Evolutionary conservation across 345 rosid species (phyloP).

Genomic region (Aegle marmelos): DNA sequence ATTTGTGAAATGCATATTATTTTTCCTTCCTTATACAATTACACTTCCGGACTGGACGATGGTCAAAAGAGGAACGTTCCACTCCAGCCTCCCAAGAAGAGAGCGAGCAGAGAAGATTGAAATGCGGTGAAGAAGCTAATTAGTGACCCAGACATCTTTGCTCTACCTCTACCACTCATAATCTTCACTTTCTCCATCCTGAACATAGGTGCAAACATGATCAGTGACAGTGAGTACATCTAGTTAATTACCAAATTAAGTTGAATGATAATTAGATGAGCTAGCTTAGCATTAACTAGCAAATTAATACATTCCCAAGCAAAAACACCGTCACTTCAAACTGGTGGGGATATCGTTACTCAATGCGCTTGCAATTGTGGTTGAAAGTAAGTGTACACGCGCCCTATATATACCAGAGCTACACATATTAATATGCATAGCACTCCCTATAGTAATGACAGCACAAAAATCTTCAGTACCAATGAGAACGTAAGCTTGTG

Average conservation of each 20-base stretch:
- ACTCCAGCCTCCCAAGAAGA: slow-evolving; percentile 43
- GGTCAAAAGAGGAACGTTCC: slow-evolving; percentile 40
- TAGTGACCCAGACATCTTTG: slow-evolving; percentile 33
- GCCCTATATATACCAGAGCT: slow-evolving; percentile 25
- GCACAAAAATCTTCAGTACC: slow-evolving; percentile 34
- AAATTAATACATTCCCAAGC: slow-evolving; percentile 26
- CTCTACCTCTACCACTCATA: slow-evolving; percentile 24
- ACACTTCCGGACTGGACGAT: slow-evolving; percentile 33
- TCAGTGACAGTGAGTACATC: too few relatives aligned
- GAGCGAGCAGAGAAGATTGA: slow-evolving; percentile 36
- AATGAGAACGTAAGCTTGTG: background rate
- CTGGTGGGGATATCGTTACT: slow-evolving; percentile 40
- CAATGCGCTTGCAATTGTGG: slow-evolving; percentile 39
- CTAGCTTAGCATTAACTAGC: too few relatives aligned
- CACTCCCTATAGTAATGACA: slow-evolving; percentile 35
- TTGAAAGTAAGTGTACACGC: slow-evolving; percentile 22
- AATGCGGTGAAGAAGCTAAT: slow-evolving; percentile 45
- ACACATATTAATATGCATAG: slow-evolving; percentile 41
- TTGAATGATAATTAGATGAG: too few relatives aligned
- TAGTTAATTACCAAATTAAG: too few relatives aligned
- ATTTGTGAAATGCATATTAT: too few relatives aligned
- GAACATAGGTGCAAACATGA: background rate
- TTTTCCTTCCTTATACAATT: too few relatives aligned
- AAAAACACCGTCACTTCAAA: slow-evolving; percentile 36
- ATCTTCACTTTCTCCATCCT: slow-evolving; percentile 49